Evolutionary conservation across 2,329 filamentous ascomycete species (phyloP), one percentile per base, ranked within the genome.

Genomic region (Phoma sp.): DNA sequence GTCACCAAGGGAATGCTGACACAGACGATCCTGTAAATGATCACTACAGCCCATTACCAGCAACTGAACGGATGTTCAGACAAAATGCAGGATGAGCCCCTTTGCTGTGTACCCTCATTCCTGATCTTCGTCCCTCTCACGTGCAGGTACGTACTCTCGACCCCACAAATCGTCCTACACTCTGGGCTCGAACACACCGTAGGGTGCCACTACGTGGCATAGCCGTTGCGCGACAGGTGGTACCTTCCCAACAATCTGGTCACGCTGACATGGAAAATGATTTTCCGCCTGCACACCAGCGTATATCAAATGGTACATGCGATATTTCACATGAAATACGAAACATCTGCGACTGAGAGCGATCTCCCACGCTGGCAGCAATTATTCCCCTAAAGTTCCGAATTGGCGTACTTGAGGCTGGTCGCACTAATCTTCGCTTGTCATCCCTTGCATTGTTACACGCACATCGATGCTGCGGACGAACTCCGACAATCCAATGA

Each of bases 391-490:
- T 29, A 9, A 9, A 9, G 27, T 9, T 32, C 27, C 33, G 25
- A 7, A 22, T 27, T 6, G 36, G n/a, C 23, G 29, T 36, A 18
- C 18, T 18, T 18, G 18, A 18, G 18, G 18, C 18, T 18, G 30
- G 46, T 50, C 14, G 36, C 41, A 45, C 52, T 39, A 29, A 18
- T 13, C 32, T 38, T 55, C 37, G 47, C 37, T 46, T 50, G 41
- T 46, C 36, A 36, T 46, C 52, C 52, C 52, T 55, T 45, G 46
- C 46, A 40, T 46, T 42, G 52, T 49, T 46, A 49, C 46, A 46
- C 46, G 7, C 52, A 55, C 45, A 55, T 55, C 30, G 27, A 30
- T 46, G 52, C 37, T 32, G 45, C 46, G 46, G 41, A 38, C 29
- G 41, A 41, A 50, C 11, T 22, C 42, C 35, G 45, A 25, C 25